Base-by-base conservation (phyloP, 164 flowering plant genomes). In the Umbellularia californica region DNA sequence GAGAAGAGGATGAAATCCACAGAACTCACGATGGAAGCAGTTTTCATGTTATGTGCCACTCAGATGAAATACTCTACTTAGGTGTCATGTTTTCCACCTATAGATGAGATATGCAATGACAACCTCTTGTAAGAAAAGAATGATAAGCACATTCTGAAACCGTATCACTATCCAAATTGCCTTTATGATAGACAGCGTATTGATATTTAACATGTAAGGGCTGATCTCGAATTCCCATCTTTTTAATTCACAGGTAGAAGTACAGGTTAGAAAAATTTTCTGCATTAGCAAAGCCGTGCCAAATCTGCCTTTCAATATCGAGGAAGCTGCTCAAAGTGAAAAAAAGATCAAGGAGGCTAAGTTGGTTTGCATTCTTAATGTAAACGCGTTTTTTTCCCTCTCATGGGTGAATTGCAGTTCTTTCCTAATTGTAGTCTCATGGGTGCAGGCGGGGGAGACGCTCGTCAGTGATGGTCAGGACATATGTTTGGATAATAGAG, bases 251-350 rank as follows among this genome's bases (percentile, higher is more conserved):
- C 73, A 94, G 97, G 99, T 95, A 63, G 97, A 93, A 74, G 75
- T 95, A 78, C 92, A 89, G 81, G 89, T 92, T 41, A 82, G 82
- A 27, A 93, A 91, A 72, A 3, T 92, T n/a, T 90, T 84, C 69
- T 85, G 97, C 65, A 75, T 95, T 15, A 90, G 80, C 83, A 93
- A 76, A 74, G 95, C 99, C n/a, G 63, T 87, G 75, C 88, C 93
- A 0, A 86, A 76, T 22, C 76, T 95, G 14, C 99, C 99, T 11
- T 85, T 95, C 66, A 90, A 82, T 76, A 83, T 95, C n/a, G 99
- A 95, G 75, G 99, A 93, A 83, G 98, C 98, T 65, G 89, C 96
- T 27, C 82, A 98, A 50, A 92, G 97, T 79, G 99, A 95, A 68
- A 79, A 28, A 22, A 98, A 95, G 60, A 88, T 95, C 60, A 93